Base-by-base conservation (phyloP, 768 basidiomycete genomes). In the Mycena filopes region DNA sequence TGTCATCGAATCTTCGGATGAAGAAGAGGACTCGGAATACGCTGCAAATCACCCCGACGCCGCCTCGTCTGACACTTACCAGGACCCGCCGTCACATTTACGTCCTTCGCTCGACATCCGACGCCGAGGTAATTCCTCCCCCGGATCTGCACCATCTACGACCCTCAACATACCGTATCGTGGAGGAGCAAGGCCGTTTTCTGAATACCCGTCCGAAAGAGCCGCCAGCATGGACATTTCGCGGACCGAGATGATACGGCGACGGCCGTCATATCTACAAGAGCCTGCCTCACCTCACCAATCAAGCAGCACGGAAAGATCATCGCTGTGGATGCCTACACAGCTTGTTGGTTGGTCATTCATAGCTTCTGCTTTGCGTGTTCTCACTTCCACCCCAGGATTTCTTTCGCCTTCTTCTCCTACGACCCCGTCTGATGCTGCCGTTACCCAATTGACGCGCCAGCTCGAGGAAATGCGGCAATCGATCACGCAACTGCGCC, bases 101-200 rank as follows among this genome's bases (percentile, higher is more conserved):
- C 36, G 36, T 36, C 4, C 36, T 36, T 15, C 36, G 15, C 15
- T 87, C 70, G 84, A 82, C 51, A 75, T 75, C 41, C 79, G 81
- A 50, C 75, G 85, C 12, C 78, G 80, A n/a, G 83, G 83, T 11
- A 79, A 79, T 36, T 36, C 36, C 18, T 61, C 83, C 15, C 78
- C 78, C 7, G 67, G 75, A 36, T 36, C 36, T 36, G 36, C 36
- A 11, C 10, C 36, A 36, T 10, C 36, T 36, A 36, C 15, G 36
- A 36, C 36, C 36, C 36, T 10, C 15, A 36, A 36, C 15, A 36
- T 9, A 4, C 36, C 10, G 11, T 11, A 36, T 36, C 36, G 36
- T 36, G 36, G 36, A 2, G 36, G 36, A 36, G 36, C 10, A 15
- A 36, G 36, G 15, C 36, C 36, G 36, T 36, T 15, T 2, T 11